A percentile compares a stretch with the other conserved stretches of the same genome.
Conservation (phyloP, 352 stramenopile species). For the Phytopythium mirpurense region DNA sequence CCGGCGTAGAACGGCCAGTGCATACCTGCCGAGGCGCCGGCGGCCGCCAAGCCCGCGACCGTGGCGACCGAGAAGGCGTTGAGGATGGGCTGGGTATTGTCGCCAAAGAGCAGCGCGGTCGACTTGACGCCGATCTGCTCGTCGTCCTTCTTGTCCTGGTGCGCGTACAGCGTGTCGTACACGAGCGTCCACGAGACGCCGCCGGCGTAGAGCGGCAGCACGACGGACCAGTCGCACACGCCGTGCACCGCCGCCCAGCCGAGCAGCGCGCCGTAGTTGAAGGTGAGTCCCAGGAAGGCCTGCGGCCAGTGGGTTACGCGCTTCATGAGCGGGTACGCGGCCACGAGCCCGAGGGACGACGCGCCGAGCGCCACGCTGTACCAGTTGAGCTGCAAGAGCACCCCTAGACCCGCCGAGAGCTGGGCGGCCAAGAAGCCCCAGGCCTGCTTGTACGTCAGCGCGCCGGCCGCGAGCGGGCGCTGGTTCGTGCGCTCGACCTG, state of each 20-base stretch:
- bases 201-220: conserved; percentile 92
- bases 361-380: conserved; percentile 92
- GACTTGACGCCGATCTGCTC: conserved; percentile 93
- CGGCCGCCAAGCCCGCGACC: conserved; percentile 58
- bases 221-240: conserved; percentile 74
- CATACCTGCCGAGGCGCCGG: conserved; percentile 75
- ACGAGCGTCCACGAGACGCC: conserved; percentile 97
- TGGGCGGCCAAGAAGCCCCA: conserved; percentile 92
- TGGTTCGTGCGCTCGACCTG: conserved; percentile 93
- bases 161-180: conserved; percentile 99
- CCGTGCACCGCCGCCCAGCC: conserved; percentile 90
- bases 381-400: conserved; percentile 94
- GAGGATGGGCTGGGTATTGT: conserved; percentile 92
- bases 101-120: conserved; percentile 94
- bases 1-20: conserved; percentile 89
- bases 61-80: conserved; percentile 74
- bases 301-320: conserved; percentile 97
- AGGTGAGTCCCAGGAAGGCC: conserved; percentile 95
- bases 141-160: conserved; percentile 98
- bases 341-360: conserved; percentile 92
- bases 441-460: conserved; percentile 89
- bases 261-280: conserved; percentile 98
- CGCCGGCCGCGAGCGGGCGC: conserved; percentile 91
- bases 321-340: conserved; percentile 97
- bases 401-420: conserved; percentile 87